Evolutionary conservation across 2,329 filamentous ascomycete species (phyloP).

Genomic region (Cyclaneusma minus): DNA sequence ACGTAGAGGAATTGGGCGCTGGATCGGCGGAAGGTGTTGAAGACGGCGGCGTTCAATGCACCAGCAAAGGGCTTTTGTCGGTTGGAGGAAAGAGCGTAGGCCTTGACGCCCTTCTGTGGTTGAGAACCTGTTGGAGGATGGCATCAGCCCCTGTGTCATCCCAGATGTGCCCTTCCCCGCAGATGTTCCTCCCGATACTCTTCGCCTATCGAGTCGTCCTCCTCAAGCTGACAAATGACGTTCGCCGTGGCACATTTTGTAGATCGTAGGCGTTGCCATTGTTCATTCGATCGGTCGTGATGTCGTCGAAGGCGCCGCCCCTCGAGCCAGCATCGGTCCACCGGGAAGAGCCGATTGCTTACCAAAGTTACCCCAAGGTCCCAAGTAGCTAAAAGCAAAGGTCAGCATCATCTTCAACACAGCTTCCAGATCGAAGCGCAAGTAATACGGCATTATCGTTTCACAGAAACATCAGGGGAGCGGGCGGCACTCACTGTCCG

Average conservation of each 20-base stretch:
- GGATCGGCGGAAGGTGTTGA: conserved; percentile 88
- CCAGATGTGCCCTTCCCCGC: conserved; percentile 7
- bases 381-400: conserved; percentile 14
- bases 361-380: conserved; percentile 19
- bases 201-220: conserved; percentile 1
- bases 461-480: not conserved
- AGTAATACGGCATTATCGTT: conserved; percentile 3
- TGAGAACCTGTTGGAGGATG: conserved; percentile 28
- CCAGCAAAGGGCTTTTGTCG: conserved; percentile 78
- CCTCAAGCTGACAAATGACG: not conserved
- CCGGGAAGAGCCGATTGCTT: conserved; percentile 8
- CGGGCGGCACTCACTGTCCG: conserved; percentile 18
- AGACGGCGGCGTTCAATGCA: conserved; percentile 64
- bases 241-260: not conserved
- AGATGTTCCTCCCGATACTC: conserved; percentile 1
- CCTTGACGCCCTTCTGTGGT: conserved; percentile 47
- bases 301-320: not conserved
- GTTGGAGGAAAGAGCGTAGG: conserved; percentile 72
- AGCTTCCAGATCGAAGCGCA: conserved; percentile 4
- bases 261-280: not conserved
- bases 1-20: conserved; percentile 80
- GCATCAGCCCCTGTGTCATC: conserved; percentile 14
- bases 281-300: not conserved
- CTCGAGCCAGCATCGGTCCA: conserved; percentile 1
- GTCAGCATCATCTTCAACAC: conserved; percentile 9